Evolutionary conservation across 306 rosid genomes (phyloP).

Genomic region (Carpinus fangiana): DNA sequence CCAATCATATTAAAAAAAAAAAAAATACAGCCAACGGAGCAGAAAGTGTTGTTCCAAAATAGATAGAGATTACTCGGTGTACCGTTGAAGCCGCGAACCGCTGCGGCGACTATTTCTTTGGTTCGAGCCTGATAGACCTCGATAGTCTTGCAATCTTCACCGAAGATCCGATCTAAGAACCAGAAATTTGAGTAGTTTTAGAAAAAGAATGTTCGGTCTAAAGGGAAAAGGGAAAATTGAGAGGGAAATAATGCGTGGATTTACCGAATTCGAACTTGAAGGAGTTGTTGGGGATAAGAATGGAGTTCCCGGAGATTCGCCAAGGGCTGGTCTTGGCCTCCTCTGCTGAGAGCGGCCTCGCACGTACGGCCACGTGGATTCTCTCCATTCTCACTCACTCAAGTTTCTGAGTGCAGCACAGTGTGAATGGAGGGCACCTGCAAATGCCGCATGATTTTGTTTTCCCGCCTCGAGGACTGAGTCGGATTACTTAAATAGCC

Average conservation of each 20-base stretch:
- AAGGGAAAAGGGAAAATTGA: not conserved
- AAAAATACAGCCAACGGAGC: not conserved
- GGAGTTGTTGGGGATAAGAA: constrained; percentile 55
- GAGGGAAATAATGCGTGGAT: not conserved
- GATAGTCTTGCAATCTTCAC: constrained; percentile 52
- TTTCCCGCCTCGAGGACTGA: not conserved
- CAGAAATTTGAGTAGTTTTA: not conserved
- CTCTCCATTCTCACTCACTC: constrained; percentile 60
- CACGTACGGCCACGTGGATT: constrained; percentile 78
- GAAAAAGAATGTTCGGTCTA: not conserved
- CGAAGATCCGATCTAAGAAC: constrained; percentile 59
- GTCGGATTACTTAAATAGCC: not conserved
- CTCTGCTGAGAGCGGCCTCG: constrained; percentile 72
- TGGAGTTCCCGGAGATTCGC: constrained; percentile 74
- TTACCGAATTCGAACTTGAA: constrained; percentile 82
- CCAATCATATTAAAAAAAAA: not conserved
- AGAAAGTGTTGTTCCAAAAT: not conserved
- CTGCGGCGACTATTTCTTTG: constrained; percentile 71
- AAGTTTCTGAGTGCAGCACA: no score
- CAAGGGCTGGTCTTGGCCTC: constrained; percentile 73
- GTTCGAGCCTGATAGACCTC: constrained; percentile 79
- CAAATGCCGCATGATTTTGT: not conserved
- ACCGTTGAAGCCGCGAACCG: constrained; percentile 92
- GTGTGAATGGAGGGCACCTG: no score
- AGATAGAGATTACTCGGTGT: not conserved